Base-by-base conservation (phyloP, 75 land plant species). In the Pseudotsuga menziesii region DNA sequence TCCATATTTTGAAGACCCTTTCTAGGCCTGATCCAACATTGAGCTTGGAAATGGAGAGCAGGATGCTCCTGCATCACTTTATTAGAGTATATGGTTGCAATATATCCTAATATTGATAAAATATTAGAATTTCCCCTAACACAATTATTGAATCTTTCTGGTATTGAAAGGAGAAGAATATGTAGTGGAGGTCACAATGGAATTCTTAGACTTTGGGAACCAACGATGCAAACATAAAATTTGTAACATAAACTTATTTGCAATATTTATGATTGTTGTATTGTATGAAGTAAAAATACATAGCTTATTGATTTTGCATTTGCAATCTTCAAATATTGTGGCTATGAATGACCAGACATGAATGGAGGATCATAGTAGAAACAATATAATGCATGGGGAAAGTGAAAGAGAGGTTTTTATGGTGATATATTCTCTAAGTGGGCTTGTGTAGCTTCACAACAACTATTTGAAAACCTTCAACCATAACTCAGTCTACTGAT, bases 111-210 rank as follows among this genome's bases (percentile, higher is more conserved):
- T 44, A 0, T 66, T 5, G 22, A 66, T 69, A 39, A 20, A 32
- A 32, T 16, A 26, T 26, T 3, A 29, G 20, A 0, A 64, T 6
- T 36, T 44, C 13, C 41, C 11, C 52, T 69, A 69, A 69, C 11
- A 9, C 6, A 69, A 69, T 6, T 39, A 23, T 69, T 39, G 72
- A 69, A 69, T 52, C 44, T 7, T 59, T 89, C 91, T 27, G 99
- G 95, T 83, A 92, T 90, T 56, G 99, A 97, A 63, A 87, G 94
- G 79, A 94, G 97, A 61, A 88, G 99, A 73, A 91, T 97, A 27
- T 94, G 96, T 84, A 97, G 91, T 84, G 99, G 99, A 26, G 99
- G 92, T 20, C 91, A 98, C 12, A 95, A 97, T 80, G 99, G 99
- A 56, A 81, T 95, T 74, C 92, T 97, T 59, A 85, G 99, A 72